Base-by-base conservation (phyloP, 345 rosid species). In the Dipteronia dyeriana region DNA sequence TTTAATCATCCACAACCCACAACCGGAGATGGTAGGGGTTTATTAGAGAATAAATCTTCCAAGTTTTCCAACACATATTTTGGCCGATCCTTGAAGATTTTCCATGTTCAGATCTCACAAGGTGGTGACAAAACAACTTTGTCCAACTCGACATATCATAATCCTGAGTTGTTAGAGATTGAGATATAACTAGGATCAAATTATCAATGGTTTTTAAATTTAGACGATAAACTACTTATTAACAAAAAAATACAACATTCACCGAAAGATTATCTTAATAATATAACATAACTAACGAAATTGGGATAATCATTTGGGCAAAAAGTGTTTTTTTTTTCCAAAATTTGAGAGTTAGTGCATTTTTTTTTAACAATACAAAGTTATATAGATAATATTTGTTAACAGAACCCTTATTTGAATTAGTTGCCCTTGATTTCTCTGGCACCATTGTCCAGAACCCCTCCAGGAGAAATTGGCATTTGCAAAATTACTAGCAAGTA, bases 21-120 rank as follows among this genome's bases (percentile, higher is more conserved):
- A 5, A 86, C 81, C 0, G 83, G 78, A 19, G 83, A 73, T 19
- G 80, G 64, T 29, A 87, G 68, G 7, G 91, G 91, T 53, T 77
- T 56, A 23, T 79, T 65, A 0, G 82, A 69, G 81, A 86, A 86
- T 79, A 91, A 89, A 22, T 92, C 91, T 66, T 85, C 87, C 75
- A 91, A 74, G 75, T 86, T 89, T 3, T 78, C 83, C 5, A 85
- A 78, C 39, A 81, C 85, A 1, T 81, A 84, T 57, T 86, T 68
- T 34, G 66, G 54, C 62, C 83, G 56, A 17, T 66, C 79, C 61
- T 13, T 31, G 60, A 83, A 45, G 11, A 84, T 75, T 77, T 90
- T 91, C 0, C 86, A 71, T 1, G 93, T 85, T 39, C 76, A 26
- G 3, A 75, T 83, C 16, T 88, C 90, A 7, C 31, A 0, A 66